These are phyloP conservation scores for Teratosphaeriaceae sp. DNA, from an alignment of 2,329 filamentous ascomycete species.

Conservation along the genomic window DNA sequence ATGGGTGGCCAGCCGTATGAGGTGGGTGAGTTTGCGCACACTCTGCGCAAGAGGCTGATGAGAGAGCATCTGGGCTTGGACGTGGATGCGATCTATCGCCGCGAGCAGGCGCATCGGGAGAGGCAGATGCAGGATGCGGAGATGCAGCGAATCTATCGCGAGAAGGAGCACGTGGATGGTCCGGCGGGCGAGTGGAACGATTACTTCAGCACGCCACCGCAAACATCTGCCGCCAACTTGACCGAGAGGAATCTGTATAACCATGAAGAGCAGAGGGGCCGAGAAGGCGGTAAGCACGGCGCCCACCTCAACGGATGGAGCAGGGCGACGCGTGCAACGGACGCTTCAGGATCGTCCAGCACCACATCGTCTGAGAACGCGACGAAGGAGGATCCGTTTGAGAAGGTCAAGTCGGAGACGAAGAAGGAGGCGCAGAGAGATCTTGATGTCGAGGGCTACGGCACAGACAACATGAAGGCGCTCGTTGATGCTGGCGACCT, in stretches of 20 bases:
- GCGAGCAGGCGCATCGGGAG: constrained; percentile 25
- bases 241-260: constrained; percentile 19
- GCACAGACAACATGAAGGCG: constrained; percentile 63
- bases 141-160: constrained; percentile 31
- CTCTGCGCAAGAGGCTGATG: constrained; percentile 88
- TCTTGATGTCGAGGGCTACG: constrained; percentile 72
- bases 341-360: constrained; percentile 12
- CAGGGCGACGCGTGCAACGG: constrained; percentile 10
- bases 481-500: constrained; percentile 27
- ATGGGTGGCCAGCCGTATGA: constrained; percentile 88
- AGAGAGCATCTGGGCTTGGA: constrained; percentile 94
- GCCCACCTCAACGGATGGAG: constrained; percentile 11
- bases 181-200: constrained; percentile 9
- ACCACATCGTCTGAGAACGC: too few species aligned
- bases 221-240: constrained; percentile 16
- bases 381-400: constrained; percentile 1
- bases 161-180: constrained; percentile 11
- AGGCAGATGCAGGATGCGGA: constrained; percentile 57
- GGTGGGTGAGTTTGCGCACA: constrained; percentile 88
- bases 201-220: constrained; percentile 29
- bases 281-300: constrained; percentile 7
- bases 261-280: neutral
- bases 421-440: constrained; percentile 41
- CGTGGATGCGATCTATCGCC: constrained; percentile 66
- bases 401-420: constrained; percentile 6